A percentile compares a stretch with the other conserved stretches of the same genome.
Evolutionary conservation across 2,329 filamentous ascomycete species (phyloP).

Genomic region (Penicillium sp.): DNA sequence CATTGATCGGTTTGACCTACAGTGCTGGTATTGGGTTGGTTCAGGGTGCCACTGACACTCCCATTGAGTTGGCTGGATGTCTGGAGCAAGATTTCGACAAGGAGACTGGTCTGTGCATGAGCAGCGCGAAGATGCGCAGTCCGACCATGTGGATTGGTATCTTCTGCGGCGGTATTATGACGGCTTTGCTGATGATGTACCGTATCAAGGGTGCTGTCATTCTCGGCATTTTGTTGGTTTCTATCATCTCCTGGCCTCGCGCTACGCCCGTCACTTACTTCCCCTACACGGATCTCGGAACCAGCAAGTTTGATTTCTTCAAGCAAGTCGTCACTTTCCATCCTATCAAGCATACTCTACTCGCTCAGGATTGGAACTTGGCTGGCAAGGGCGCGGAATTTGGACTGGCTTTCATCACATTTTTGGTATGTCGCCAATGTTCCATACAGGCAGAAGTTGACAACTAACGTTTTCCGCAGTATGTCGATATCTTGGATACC

Average conservation of each 20-base stretch:
- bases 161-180: slow-evolving; percentile 79
- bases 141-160: slow-evolving; percentile 86
- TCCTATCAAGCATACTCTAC: slow-evolving; percentile 65
- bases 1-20: slow-evolving; percentile 66
- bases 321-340: slow-evolving; percentile 84
- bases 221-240: slow-evolving; percentile 76
- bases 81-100: slow-evolving; percentile 33
- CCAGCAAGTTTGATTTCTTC: slow-evolving; percentile 78
- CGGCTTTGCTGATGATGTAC: slow-evolving; percentile 77
- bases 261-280: slow-evolving; percentile 75
- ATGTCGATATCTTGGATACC: slow-evolving; percentile 84
- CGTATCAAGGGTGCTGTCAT: slow-evolving; percentile 85
- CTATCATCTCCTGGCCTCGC: slow-evolving; percentile 84
- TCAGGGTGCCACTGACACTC: slow-evolving; percentile 65
- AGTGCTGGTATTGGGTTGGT: slow-evolving; percentile 78
- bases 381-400: slow-evolving; percentile 69
- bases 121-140: slow-evolving; percentile 71
- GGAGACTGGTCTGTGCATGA: slow-evolving; percentile 57
- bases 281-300: slow-evolving; percentile 66
- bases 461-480: slow-evolving; percentile 36
- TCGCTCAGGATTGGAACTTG: slow-evolving; percentile 72
- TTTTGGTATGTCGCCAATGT: slow-evolving; percentile 50
- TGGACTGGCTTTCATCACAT: slow-evolving; percentile 79
- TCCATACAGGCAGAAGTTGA: not conserved
- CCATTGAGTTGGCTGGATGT: slow-evolving; percentile 74